A percentile compares a stretch with the other conserved stretches of the same genome.
These are phyloP conservation scores for Sporormia fimetaria DNA, from an alignment of 495 filamentous ascomycete species.

Conservation along the genomic window DNA sequence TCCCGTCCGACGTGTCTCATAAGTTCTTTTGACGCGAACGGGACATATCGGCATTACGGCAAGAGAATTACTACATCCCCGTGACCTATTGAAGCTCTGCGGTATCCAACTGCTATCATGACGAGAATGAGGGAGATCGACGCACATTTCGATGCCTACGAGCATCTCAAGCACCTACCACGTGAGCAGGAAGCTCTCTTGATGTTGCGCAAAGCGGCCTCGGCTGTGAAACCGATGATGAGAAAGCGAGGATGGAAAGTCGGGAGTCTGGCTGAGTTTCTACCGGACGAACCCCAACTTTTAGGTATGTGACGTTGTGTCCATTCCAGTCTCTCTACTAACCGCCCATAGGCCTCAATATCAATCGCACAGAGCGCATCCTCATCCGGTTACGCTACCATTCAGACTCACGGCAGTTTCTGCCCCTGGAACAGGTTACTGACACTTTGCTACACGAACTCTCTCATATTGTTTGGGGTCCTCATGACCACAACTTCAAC, in stretches of 20 bases:
- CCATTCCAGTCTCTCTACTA: not conserved
- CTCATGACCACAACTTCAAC: constrained; percentile 75
- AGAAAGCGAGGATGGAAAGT: constrained; percentile 72
- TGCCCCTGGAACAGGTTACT: constrained; percentile 65
- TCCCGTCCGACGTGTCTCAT: no score
- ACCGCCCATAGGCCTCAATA: constrained; percentile 51
- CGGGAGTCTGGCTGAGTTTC: constrained; percentile 71
- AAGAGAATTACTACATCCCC: not conserved
- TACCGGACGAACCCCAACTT: constrained; percentile 60
- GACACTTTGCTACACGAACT: constrained; percentile 96
- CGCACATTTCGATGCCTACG: constrained; percentile 60
- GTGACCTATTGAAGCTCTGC: not conserved
- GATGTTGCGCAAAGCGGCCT: constrained; percentile 72
- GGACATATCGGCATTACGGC: no score
- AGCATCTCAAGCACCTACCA: constrained; percentile 62
- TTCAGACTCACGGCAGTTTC: constrained; percentile 62
- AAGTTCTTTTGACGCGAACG: no score
- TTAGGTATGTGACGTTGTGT: constrained; percentile 42
- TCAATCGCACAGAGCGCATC: constrained; percentile 64
- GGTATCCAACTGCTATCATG: not conserved
- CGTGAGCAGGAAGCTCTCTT: constrained; percentile 69
- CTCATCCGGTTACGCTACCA: constrained; percentile 74
- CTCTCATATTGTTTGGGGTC: constrained; percentile 72
- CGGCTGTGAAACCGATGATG: constrained; percentile 93
- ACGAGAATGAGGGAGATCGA: constrained; percentile 41